A percentile compares a stretch with the other conserved stretches of the same genome.
Evolutionary conservation across 2,329 filamentous ascomycete genomes (phyloP).

Genomic region (Aspergillus sp.): DNA sequence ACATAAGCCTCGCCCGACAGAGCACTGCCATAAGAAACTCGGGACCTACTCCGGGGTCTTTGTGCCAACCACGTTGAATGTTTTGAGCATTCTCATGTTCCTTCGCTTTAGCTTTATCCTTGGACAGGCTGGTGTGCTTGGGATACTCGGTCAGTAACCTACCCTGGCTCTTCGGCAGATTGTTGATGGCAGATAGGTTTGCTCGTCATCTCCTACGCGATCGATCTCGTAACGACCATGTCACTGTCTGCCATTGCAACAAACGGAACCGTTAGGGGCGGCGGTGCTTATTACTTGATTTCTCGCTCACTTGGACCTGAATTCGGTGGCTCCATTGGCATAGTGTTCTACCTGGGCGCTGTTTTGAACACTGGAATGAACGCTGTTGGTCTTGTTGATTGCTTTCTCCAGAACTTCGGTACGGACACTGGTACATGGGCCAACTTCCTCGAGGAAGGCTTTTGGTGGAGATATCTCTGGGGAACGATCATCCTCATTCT

Average conservation of each 20-base stretch:
- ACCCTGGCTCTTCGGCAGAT: slow-evolving; percentile 3
- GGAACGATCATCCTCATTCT: slow-evolving; percentile 60
- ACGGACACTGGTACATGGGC: slow-evolving; percentile 46
- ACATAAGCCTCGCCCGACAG: slow-evolving; percentile 16
- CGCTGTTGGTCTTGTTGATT: slow-evolving; percentile 76
- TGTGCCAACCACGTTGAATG: slow-evolving; percentile 80
- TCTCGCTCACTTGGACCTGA: slow-evolving; percentile 77
- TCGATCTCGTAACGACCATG: slow-evolving; percentile 75
- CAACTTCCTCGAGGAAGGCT: slow-evolving; percentile 56
- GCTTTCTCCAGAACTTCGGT: slow-evolving; percentile 66
- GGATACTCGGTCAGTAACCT: slow-evolving; percentile 58
- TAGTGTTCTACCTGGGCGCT: slow-evolving; percentile 85
- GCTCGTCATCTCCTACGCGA: slow-evolving; percentile 64
- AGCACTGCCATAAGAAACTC: slow-evolving; percentile 50
- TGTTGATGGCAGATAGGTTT: slow-evolving; percentile 45
- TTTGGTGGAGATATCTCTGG: slow-evolving; percentile 69
- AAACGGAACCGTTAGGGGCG: slow-evolving; percentile 79
- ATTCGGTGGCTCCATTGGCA: slow-evolving; percentile 78
- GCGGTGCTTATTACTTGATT: slow-evolving; percentile 81
- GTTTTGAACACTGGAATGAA: slow-evolving; percentile 82
- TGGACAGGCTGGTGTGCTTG: slow-evolving; percentile 67
- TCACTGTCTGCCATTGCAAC: slow-evolving; percentile 83
- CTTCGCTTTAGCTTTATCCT: slow-evolving; percentile 77
- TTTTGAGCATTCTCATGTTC: slow-evolving; percentile 87
- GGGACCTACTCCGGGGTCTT: slow-evolving; percentile 72